Evolutionary conservation across 768 basidiomycete species (phyloP).

Genomic region (Solioccasus polychromus): DNA sequence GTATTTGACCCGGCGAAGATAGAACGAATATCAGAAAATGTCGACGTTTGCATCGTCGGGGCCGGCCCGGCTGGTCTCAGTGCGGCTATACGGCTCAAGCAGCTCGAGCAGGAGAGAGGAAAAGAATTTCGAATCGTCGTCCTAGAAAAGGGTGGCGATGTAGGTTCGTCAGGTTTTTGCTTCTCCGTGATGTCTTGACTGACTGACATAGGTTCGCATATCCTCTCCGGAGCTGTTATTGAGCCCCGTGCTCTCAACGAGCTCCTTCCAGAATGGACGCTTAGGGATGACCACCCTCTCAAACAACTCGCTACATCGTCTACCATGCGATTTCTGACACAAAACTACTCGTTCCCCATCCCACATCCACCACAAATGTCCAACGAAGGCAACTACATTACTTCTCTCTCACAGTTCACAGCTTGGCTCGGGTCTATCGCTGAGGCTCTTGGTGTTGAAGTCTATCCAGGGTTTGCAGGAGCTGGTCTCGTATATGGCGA

Average conservation of each 20-base stretch:
- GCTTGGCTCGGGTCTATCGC: slow-evolving; percentile 88
- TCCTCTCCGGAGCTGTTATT: slow-evolving; percentile 92
- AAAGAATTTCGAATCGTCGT: slow-evolving; percentile 88
- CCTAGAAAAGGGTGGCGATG: slow-evolving; percentile 91
- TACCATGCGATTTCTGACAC: slow-evolving; percentile 83
- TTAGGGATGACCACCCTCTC: slow-evolving; percentile 68
- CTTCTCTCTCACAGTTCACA: slow-evolving; percentile 84
- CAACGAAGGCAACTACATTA: slow-evolving; percentile 91
- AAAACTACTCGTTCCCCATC: slow-evolving; percentile 66
- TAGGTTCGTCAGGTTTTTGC: slow-evolving; percentile 54
- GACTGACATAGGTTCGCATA: slow-evolving; percentile 73
- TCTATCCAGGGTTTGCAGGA: slow-evolving; percentile 97
- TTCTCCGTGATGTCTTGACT: background rate
- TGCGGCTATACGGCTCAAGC: slow-evolving; percentile 94
- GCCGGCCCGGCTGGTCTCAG: slow-evolving; percentile 93
- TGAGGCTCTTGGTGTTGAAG: slow-evolving; percentile 85
- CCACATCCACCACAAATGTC: slow-evolving; percentile 98
- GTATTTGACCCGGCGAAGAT: slow-evolving; percentile 55
- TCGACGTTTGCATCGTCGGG: slow-evolving; percentile 97
- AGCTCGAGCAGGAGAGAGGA: slow-evolving; percentile 78
- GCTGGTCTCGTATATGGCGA: slow-evolving; percentile 73
- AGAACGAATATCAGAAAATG: slow-evolving; percentile 85
- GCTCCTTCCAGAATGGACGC: slow-evolving; percentile 82
- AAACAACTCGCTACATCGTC: slow-evolving; percentile 75
- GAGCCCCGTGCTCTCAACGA: slow-evolving; percentile 91